A percentile compares a stretch with the other conserved stretches of the same genome.
Conservation (phyloP, 345 rosid genomes). For the Aurinia saxatilis region DNA sequence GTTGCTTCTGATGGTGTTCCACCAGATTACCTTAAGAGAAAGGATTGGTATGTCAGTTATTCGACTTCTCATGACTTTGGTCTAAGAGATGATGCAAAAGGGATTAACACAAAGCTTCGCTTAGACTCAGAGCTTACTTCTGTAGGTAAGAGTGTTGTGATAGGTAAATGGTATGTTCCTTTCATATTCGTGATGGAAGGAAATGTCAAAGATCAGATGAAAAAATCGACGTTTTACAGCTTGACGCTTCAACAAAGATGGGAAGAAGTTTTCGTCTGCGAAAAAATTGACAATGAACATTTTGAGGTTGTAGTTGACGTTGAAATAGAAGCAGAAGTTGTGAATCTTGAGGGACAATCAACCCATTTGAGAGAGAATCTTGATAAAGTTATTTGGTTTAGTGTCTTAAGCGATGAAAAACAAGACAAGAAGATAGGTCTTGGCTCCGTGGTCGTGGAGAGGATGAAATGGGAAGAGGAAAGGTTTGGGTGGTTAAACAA, state of each 20-base stretch:
- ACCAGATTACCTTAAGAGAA: conserved; percentile 38
- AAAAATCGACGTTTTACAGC: conserved; percentile 35
- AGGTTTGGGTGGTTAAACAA: conserved; percentile 43
- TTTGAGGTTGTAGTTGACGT: conserved; percentile 30
- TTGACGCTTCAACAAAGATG: conserved; percentile 59
- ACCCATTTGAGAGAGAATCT: background rate
- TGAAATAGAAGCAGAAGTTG: conserved; percentile 34
- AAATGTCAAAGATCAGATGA: conserved; percentile 26
- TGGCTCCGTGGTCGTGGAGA: conserved; percentile 38
- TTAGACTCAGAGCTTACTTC: conserved; percentile 27
- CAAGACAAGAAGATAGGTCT: conserved; percentile 33
- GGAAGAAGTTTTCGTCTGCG: conserved; percentile 39
- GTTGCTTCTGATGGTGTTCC: conserved; percentile 39
- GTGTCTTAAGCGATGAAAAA: conserved; percentile 1
- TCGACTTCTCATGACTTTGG: conserved; percentile 17
- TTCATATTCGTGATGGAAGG: conserved; percentile 50
- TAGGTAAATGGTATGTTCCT: conserved; percentile 70
- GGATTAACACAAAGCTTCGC: conserved; percentile 34
- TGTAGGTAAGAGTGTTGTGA: conserved; percentile 7
- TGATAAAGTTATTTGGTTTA: conserved; percentile 42
- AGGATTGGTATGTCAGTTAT: conserved; percentile 35
- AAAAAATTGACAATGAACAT: conserved; percentile 12
- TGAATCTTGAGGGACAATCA: conserved; percentile 28
- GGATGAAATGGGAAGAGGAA: conserved; percentile 60
- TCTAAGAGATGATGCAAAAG: conserved; percentile 47